Conservation (phyloP, 2,329 filamentous ascomycete genomes). For the Aspergillus proliferans region DNA sequence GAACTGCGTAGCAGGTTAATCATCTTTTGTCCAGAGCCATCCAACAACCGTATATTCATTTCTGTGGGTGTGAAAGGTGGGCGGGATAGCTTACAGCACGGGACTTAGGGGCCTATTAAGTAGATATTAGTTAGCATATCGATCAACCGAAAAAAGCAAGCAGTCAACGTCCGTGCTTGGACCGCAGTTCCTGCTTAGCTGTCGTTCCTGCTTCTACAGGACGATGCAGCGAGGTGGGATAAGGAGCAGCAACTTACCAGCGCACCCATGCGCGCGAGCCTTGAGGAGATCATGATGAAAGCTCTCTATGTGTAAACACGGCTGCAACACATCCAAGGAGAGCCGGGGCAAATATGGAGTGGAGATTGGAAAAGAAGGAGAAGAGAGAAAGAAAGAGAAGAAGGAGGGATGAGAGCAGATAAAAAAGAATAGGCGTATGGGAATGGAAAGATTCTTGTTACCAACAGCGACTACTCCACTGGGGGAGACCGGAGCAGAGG, state of each 20-base stretch:
- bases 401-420: slow-evolving; percentile 19
- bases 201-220: slow-evolving; percentile 2
- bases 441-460: slow-evolving; percentile 27
- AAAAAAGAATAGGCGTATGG: slow-evolving; percentile 31
- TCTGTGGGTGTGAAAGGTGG: neutral
- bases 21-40: slow-evolving; percentile 1
- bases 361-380: slow-evolving; percentile 26
- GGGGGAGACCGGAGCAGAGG: slow-evolving; percentile 30
- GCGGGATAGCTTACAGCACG: slow-evolving; percentile 35
- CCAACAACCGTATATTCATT: neutral
- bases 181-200: neutral
- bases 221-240: slow-evolving; percentile 6
- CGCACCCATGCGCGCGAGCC: slow-evolving; percentile 42
- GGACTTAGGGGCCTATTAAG: slow-evolving; percentile 37
- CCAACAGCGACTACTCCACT: slow-evolving; percentile 14
- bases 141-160: slow-evolving; percentile 2
- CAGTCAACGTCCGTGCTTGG: too few relatives aligned
- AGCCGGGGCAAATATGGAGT: slow-evolving; percentile 27
- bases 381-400: slow-evolving; percentile 30
- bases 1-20: slow-evolving; percentile 45
- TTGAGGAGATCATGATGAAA: slow-evolving; percentile 43
- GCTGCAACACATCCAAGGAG: slow-evolving; percentile 35
- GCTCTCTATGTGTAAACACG: slow-evolving; percentile 34
- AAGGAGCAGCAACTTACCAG: slow-evolving; percentile 35
- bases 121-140: slow-evolving; percentile 16